A percentile compares a stretch with the other conserved stretches of the same genome.
Evolutionary conservation across 805 yeast species (phyloP).

Genomic region (Pichia paraexigua): DNA sequence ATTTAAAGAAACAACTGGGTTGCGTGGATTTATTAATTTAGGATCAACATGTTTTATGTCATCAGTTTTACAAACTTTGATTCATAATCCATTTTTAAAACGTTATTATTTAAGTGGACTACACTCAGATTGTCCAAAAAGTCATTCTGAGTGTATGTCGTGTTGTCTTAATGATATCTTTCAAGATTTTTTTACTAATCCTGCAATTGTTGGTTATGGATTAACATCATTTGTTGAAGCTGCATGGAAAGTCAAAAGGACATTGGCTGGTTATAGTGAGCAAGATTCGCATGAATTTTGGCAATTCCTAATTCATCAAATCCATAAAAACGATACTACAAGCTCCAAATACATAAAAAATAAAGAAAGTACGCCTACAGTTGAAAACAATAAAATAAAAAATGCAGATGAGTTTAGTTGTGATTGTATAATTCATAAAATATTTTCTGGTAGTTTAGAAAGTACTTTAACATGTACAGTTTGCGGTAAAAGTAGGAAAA

Average conservation of each 20-base stretch:
- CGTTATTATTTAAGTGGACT: conserved; percentile 68
- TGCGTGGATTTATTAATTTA: conserved; percentile 84
- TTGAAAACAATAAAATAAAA: no score
- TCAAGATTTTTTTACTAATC: conserved; percentile 61
- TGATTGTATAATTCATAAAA: conserved; percentile 70
- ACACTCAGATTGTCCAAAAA: conserved; percentile 49
- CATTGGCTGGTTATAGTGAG: conserved; percentile 91
- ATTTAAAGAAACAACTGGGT: conserved; percentile 59
- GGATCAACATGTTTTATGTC: conserved; percentile 98
- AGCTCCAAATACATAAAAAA: conserved; percentile 14
- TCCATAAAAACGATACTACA: conserved; percentile 47
- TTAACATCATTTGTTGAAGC: conserved; percentile 75
- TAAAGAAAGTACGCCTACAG: conserved; percentile 14
- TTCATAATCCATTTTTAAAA: conserved; percentile 85
- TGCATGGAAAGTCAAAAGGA: conserved; percentile 77
- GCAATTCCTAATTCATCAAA: conserved; percentile 81
- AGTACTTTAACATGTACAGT: conserved; percentile 68
- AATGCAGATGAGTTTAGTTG: conserved; percentile 31
- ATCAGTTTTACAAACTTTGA: conserved; percentile 76
- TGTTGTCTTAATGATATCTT: conserved; percentile 81
- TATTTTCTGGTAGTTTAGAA: conserved; percentile 78
- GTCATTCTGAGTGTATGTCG: conserved; percentile 52
- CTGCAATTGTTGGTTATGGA: conserved; percentile 62
- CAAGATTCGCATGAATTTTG: conserved; percentile 99
- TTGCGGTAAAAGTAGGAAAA: conserved; percentile 57